Evolutionary conservation across 441 rosid genomes (phyloP), one percentile per base, ranked within the genome.

Genomic region (Biscutella laevigata): DNA sequence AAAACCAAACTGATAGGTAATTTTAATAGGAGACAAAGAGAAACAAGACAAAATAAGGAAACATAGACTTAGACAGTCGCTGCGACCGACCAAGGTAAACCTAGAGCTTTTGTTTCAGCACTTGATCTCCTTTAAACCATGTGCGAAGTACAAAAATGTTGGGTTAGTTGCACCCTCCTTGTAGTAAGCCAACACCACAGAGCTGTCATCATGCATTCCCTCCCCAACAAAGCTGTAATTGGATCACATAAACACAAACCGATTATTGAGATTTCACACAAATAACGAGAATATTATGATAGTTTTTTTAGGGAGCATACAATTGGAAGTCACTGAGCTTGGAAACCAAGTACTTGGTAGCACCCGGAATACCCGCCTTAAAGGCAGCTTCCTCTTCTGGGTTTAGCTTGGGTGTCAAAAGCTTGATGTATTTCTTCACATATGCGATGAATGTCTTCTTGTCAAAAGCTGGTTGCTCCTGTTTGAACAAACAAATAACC

Each of bases 381-480:
- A 89, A 89, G 7, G 2, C 25, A 21, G 74, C 77, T 16, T 73
- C 82, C 15, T 64, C 3, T 65, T 94, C 96, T 0, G n/a, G 75
- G 1, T 67, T 76, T 49, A 94, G 74, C 72, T 77, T 81, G 19
- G 80, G 46, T 17, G 95, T 74, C 79, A 94, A 64, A 39, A 11
- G 10, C 81, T 94, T 94, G 71, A 94, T 89, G 69, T 51, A 83
- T 53, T 66, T 86, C 84, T 94, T 94, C 1, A 94, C 62, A 42
- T 6, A 73, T 11, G 72, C 62, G 3, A 94, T 74, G 60, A 94
- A 94, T 14, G 51, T 79, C 78, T 86, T 89, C 89, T 83, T 94
- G 75, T 83, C 90, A 29, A 75, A 94, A 30, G 95, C 1, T 36
- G 97, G 96, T 83, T 94, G 99, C 75, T 89, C 99, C 97, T 91